Base-by-base conservation (phyloP, 306 rosid genomes). In the Glycine soja region DNA sequence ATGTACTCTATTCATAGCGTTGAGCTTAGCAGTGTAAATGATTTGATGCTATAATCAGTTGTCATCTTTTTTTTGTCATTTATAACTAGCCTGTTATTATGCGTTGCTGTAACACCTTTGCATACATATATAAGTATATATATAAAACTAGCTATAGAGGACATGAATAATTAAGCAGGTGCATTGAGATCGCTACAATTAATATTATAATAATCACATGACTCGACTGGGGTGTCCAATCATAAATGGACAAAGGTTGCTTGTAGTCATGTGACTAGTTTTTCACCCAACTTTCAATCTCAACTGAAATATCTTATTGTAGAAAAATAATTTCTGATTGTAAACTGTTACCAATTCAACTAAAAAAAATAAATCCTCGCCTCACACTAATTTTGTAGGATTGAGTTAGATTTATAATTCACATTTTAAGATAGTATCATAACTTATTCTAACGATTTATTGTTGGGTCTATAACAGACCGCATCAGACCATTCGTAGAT, bases 11-110 rank as follows among this genome's bases (percentile, higher is more conserved):
- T 80, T 32, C 66, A 64, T 45, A 48, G 78, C 32, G 18, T 74
- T 45, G 62, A 61, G 73, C 70, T 70, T 36, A 69, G 80, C 78
- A 42, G 3, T 79, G 90, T 84, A 86, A 74, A 89, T 88, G 32
- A 81, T 83, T 52, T 40, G 45, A n/a, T 59, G 53, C 63, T 3
- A 18, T 66, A 46, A 64, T 82, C 76, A 52, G 30, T 24, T 24
- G 30, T 24, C 30, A 24, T 24, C 2, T 24, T 24, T 24, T 24
- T 24, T 24, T 24, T 24, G 30, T 24, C 2, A 24, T 24, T 24
- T 24, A 24, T 24, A 24, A 24, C 30, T 24, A 24, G 30, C 30
- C 30, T 24, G 30, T 24, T 24, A 24, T 24, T 24, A 24, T 24
- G 30, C 30, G 30, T 24, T 24, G 30, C 30, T 24, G 30, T 24